Base-by-base conservation (phyloP, 2,329 filamentous ascomycete genomes). In the Colletotrichum falcatum region DNA sequence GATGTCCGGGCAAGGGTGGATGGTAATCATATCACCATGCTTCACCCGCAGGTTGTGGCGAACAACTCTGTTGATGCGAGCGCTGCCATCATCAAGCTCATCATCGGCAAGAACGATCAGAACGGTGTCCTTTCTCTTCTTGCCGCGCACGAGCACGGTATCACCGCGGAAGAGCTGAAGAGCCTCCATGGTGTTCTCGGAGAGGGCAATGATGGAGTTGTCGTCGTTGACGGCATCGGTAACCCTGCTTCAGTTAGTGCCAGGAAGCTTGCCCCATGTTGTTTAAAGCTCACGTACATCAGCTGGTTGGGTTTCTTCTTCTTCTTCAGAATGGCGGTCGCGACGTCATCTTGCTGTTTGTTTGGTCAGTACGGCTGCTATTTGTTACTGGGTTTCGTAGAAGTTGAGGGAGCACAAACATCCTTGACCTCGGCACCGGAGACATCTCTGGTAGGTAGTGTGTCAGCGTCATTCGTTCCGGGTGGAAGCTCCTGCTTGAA, bases 261-360 rank as follows among this genome's bases (percentile, higher is more conserved):
- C 33, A n/a, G 28, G 44, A 62, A 66, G 56, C 35, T 51, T 61
- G 16, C 39, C 59, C 51, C 60, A 64, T 49, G 49, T 37, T 55
- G 28, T n/a, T 35, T 33, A 44, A 20, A 51, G 60, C 48, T 56
- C 76, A 83, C 91, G 82, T 88, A 97, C 94, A 99, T 97, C 82
- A 99, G 85, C 80, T 95, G 97, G 85, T 99, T 99, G 78, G 95
- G 95, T 94, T 99, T 99, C 95, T 99, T 99, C 92, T 99, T 99
- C 90, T 98, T 98, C 88, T 98, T 98, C 79, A 99, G 90, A 78
- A 99, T 99, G 76, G 96, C 96, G 55, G 96, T 99, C 63, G 96
- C 90, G 73, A 92, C 94, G 80, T 97, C 96, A 82, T 98, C 93
- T 78, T 94, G 91, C 91, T 97, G 78, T 70, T 74, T 54, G 26